Evolutionary conservation across 768 basidiomycete genomes (phyloP).

Genomic region (Boletus sensibilis): DNA sequence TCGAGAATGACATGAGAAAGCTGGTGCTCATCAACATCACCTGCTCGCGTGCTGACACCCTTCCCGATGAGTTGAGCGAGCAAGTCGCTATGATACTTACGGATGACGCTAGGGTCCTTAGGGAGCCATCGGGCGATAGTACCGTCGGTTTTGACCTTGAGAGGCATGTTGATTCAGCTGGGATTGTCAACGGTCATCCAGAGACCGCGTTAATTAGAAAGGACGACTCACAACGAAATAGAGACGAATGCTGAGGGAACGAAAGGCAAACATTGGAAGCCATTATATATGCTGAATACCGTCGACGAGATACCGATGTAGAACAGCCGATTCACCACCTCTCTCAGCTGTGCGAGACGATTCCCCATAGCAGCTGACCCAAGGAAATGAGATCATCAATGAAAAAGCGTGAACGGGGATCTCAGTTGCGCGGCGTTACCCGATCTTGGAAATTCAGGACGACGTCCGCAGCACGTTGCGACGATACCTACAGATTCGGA

Average conservation of each 20-base stretch:
- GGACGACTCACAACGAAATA: slow-evolving; percentile 1
- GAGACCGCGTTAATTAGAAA: not conserved
- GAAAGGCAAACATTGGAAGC: not conserved
- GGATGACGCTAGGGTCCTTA: slow-evolving; percentile 4
- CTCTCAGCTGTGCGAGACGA: too few species aligned
- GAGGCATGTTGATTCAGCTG: slow-evolving; percentile 16
- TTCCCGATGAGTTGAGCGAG: slow-evolving; percentile 23
- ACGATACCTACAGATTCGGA: too few species aligned
- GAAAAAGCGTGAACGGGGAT: too few species aligned
- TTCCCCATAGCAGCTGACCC: too few species aligned
- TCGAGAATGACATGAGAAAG: slow-evolving; percentile 16
- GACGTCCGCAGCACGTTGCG: too few species aligned
- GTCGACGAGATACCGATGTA: too few species aligned
- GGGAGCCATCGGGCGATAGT: slow-evolving; percentile 22
- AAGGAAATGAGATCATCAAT: too few species aligned
- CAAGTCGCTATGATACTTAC: slow-evolving; percentile 20
- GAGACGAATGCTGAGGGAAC: not conserved
- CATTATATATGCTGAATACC: not conserved
- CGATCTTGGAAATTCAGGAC: too few species aligned
- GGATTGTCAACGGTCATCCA: not conserved
- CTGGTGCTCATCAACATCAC: slow-evolving; percentile 4
- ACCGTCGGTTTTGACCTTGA: slow-evolving; percentile 20
- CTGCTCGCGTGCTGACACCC: slow-evolving; percentile 8
- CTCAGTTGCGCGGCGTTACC: too few species aligned
- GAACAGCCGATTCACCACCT: too few species aligned